Conservation (phyloP, 2,329 filamentous ascomycete species). For the Ciborinia camelliae region DNA sequence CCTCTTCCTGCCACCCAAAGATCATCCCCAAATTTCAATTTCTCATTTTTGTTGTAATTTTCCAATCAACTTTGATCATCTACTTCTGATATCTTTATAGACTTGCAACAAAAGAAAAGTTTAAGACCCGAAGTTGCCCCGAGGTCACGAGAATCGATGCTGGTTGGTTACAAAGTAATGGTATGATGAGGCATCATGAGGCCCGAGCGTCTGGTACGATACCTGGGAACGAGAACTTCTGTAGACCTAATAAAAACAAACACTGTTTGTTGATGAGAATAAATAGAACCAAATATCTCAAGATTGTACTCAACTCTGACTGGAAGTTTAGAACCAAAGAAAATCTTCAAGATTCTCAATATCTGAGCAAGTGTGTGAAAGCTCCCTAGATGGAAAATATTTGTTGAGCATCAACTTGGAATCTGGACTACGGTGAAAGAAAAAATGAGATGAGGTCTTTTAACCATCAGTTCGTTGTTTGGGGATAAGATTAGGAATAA, state of each 20-base stretch:
- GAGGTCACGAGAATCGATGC: neutral
- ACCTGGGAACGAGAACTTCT: neutral
- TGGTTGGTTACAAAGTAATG: slow-evolving; percentile 1
- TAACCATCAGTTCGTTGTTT: neutral
- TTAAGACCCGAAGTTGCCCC: neutral
- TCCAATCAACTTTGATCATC: neutral
- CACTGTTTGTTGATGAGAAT: neutral
- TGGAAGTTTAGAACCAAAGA: neutral
- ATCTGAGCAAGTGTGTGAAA: neutral
- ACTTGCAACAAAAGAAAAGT: neutral
- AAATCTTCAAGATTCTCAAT: no score
- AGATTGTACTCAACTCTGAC: no score
- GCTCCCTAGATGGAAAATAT: neutral
- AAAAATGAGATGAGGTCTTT: neutral
- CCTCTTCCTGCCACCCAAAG: neutral
- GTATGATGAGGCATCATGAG: no score
- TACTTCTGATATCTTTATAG: no score
- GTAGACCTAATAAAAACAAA: neutral
- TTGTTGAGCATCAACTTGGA: no score
- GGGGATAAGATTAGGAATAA: neutral
- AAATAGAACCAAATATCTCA: neutral
- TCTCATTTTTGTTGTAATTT: neutral
- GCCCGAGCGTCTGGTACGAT: neutral
- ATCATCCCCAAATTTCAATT: neutral
- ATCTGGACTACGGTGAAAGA: neutral